Base-by-base conservation (phyloP, 2,329 filamentous ascomycete species). In the Colletotrichum ledebouriae region DNA sequence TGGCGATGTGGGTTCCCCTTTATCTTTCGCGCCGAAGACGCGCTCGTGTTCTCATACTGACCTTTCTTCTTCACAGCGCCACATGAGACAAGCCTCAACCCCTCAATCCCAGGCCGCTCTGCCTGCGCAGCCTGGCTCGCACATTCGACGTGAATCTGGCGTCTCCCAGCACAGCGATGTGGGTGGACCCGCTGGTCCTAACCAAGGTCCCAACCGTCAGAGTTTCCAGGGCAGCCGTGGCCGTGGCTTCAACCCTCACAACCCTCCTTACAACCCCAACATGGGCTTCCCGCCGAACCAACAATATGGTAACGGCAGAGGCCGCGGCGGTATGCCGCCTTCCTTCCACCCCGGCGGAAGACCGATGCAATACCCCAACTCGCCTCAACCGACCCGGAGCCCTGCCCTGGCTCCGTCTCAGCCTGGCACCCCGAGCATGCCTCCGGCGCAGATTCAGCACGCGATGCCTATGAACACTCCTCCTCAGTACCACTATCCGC, bases 61-160 rank as follows among this genome's bases (percentile, higher is more conserved):
- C 42, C 47, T 20, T 3, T 12, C 13, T 47, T 49, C n/a, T 34
- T n/a, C 29, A 5, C 75, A 91, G 88, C 88, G 88, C 76, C 89
- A 94, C 81, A 87, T 91, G 81, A 89, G 91, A 83, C 88, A 90
- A 61, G 83, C 86, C 71, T 88, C 89, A 55, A 84, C 88, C 46
- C 70, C 70, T 69, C 87, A 90, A 73, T 87, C 87, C 72, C 86
- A 87, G 69, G 84, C 87, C 71, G 84, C 86, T 69, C 84, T 89
- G 73, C 87, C 86, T 69, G 82, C 88, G 62, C 91, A 92, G 75
- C 86, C 89, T n/a, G 88, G 87, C 50, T 76, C 82, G 72, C 94
- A 98, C 80, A 87, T 93, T 74, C 92, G 95, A 75, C 91, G 94
- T 73, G 92, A 95, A 78, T 98, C 95, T 12, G 68, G 63, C 46